Evolutionary conservation across 2,329 filamentous ascomycete species (phyloP), one percentile per base, ranked within the genome.

Genomic region (Colletotrichum zoysiae): DNA sequence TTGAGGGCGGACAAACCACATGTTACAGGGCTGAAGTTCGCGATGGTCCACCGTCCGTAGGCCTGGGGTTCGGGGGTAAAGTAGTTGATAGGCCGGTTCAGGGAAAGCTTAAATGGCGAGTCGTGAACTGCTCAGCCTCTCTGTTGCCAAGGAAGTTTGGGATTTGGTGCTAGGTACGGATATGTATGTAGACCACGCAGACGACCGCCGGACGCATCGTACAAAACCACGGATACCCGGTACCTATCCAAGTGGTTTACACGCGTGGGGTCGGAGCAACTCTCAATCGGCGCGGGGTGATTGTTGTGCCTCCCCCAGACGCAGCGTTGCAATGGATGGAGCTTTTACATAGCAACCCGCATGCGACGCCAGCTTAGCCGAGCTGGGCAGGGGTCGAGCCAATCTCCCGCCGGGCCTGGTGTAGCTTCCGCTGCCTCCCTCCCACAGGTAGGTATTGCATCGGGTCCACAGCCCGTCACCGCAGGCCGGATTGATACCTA

Each of bases 251-350:
- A n/a, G n/a, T n/a, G n/a, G n/a, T n/a, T n/a, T n/a, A n/a, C n/a
- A n/a, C n/a, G n/a, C n/a, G n/a, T n/a, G n/a, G n/a, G 60, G 20
- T 46, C 69, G 65, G 69, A 56, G 55, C 60, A 69, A 71, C 58
- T 71, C 51, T 55, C 33, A 42, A 59, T 59, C 59, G 59, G n/a
- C 11, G 59, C 69, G 69, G 69, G 42, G 55, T 46, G 69, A 71
- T 33, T 55, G 53, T 71, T 71, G 55, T 42, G 26, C 65, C 69
- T 57, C 55, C 59, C 48, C 65, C 46, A 69, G 65, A 58, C 20
- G 23, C 38, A 55, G 55, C 46, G 46, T 64, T 71, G 55, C 55
- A 64, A 7, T 48, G 40, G 53, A 11, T 48, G 40, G 53, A 44
- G 30, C 67, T 64, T n/a, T 9, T 38, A 42, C n/a, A n/a, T n/a